Evolutionary conservation across 176 grass and related monocot genomes (phyloP).

Genomic region (Areca catechu): DNA sequence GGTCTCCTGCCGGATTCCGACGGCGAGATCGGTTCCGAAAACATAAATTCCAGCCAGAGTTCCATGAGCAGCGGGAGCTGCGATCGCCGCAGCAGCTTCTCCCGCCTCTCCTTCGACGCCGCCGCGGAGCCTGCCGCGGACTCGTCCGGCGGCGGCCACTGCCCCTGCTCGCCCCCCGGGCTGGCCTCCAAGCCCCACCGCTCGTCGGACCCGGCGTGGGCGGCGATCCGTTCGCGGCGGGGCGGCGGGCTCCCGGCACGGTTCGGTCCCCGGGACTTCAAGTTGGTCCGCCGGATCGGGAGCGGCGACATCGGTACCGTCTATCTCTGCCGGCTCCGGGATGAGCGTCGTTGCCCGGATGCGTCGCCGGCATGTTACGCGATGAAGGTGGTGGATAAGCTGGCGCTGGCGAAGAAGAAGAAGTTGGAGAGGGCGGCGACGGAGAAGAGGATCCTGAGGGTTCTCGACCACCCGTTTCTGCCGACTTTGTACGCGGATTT

Average conservation of each 20-base stretch:
- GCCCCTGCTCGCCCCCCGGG: neutral
- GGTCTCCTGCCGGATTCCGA: constrained; percentile 25
- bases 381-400: constrained; percentile 96
- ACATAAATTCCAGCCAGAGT: constrained; percentile 66
- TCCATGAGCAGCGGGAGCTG: constrained; percentile 46
- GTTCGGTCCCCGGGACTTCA: constrained; percentile 80
- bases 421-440: constrained; percentile 73
- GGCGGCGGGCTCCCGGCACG: neutral
- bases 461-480: constrained; percentile 85
- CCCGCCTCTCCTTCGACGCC: constrained; percentile 44
- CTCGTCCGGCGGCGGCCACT: neutral
- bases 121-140: constrained; percentile 6
- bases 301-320: constrained; percentile 89
- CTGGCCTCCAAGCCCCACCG: constrained; percentile 48
- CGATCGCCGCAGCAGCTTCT: constrained; percentile 46
- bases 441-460: constrained; percentile 72
- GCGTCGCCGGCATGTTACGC: constrained; percentile 44
- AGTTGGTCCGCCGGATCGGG: constrained; percentile 69
- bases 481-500: constrained; percentile 89
- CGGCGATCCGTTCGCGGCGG: constrained; percentile 32
- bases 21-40: constrained; percentile 46
- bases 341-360: neutral
- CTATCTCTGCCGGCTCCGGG: constrained; percentile 70
- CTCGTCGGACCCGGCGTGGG: constrained; percentile 54
- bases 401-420: constrained; percentile 62